A percentile compares a stretch with the other conserved stretches of the same genome.
These are phyloP conservation scores for Saitozyma podzolica DNA, from an alignment of 768 basidiomycete genomes.

Conservation along the genomic window DNA sequence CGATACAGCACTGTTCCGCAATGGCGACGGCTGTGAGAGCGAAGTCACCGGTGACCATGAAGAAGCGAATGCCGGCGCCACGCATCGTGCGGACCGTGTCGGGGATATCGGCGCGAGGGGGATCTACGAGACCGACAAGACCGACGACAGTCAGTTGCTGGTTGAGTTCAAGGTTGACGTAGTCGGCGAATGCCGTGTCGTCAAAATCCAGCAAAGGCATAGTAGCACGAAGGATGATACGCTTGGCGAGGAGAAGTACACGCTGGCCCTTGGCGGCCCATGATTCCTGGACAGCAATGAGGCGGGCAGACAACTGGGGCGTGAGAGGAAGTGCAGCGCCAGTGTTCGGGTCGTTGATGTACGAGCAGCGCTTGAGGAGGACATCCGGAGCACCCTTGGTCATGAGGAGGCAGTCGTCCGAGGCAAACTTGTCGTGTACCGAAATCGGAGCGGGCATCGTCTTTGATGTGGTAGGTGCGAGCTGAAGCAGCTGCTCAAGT, in stretches of 20 bases:
- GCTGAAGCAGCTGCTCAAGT: constrained; percentile 10
- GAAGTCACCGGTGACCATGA: constrained; percentile 64
- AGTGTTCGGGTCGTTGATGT: constrained; percentile 55
- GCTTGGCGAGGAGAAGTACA: constrained; percentile 64
- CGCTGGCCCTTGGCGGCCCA: constrained; percentile 63
- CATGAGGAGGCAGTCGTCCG: constrained; percentile 53
- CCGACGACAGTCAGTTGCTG: constrained; percentile 61
- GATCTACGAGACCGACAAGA: constrained; percentile 65
- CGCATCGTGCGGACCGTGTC: constrained; percentile 54
- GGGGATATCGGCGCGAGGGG: constrained; percentile 61
- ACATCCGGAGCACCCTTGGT: constrained; percentile 66
- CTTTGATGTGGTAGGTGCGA: constrained; percentile 4
- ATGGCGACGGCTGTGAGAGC: constrained; percentile 64
- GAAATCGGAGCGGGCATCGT: constrained; percentile 40
- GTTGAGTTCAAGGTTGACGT: constrained; percentile 54
- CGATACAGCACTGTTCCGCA: constrained; percentile 64
- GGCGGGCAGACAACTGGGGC: constrained; percentile 12
- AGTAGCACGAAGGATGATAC: constrained; percentile 44
- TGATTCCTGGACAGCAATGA: constrained; percentile 53
- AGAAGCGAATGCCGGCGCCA: constrained; percentile 64
- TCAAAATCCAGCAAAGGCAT: constrained; percentile 19
- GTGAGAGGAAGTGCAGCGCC: constrained; percentile 51
- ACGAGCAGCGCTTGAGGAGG: constrained; percentile 48
- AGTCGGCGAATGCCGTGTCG: constrained; percentile 56
- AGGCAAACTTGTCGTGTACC: constrained; percentile 31